Conservation (phyloP, 345 rosid species). For the Punica granatum region DNA sequence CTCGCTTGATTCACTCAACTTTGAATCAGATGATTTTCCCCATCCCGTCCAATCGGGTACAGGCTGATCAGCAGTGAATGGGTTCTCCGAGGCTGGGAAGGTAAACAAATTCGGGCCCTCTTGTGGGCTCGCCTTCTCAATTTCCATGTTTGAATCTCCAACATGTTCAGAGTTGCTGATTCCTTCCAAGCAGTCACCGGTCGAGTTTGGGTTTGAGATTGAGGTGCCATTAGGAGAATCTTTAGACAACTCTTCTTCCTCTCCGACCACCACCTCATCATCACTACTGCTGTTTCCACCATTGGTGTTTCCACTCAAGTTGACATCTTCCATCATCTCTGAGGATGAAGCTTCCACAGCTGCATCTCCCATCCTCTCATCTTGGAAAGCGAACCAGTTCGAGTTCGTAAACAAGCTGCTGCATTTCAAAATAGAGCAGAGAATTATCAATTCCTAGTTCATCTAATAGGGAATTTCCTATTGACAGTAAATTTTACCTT, state of each 20-base stretch:
- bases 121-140: constrained; percentile 27
- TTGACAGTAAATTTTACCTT: constrained; percentile 30
- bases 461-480: not conserved
- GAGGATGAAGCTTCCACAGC: constrained; percentile 40
- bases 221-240: constrained; percentile 36
- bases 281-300: constrained; percentile 72
- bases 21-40: constrained; percentile 58
- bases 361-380: constrained; percentile 50
- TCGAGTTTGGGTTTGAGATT: constrained; percentile 31
- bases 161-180: constrained; percentile 8
- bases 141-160: constrained; percentile 14
- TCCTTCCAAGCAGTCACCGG: constrained; percentile 14
- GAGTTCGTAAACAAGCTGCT: constrained; percentile 85
- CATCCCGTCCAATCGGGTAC: constrained; percentile 84
- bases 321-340: constrained; percentile 74
- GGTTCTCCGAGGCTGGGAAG: constrained; percentile 37
- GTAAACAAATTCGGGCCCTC: constrained; percentile 42
- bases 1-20: constrained; percentile 40
- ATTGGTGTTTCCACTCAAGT: constrained; percentile 52
- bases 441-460: not conserved
- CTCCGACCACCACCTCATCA: constrained; percentile 72
- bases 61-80: constrained; percentile 43
- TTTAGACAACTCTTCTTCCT: constrained; percentile 54
- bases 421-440: constrained; percentile 15
- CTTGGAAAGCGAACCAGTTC: constrained; percentile 97